A percentile compares a stretch with the other conserved stretches of the same genome.
Evolutionary conservation across 176 grass and related monocot species (phyloP).

Genomic region (Sorghum bicolor): DNA sequence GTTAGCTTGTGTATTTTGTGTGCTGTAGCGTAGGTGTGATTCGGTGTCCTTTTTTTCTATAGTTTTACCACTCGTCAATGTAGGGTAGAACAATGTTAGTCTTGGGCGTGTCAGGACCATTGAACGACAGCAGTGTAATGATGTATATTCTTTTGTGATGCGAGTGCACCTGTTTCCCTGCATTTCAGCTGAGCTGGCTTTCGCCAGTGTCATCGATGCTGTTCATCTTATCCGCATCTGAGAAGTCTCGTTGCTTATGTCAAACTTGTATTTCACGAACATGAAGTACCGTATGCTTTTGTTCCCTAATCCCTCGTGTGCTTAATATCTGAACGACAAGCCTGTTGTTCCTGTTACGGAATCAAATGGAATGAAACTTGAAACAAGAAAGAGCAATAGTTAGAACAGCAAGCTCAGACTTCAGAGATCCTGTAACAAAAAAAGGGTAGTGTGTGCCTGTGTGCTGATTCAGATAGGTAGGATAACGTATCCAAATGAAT

Average conservation of each 20-base stretch:
- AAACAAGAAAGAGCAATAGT: neutral
- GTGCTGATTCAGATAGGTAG: neutral
- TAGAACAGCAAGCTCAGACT: neutral
- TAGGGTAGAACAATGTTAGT: slow-evolving; percentile 28
- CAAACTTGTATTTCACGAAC: neutral
- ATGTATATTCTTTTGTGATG: slow-evolving; percentile 61
- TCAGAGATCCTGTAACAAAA: neutral
- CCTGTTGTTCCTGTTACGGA: neutral
- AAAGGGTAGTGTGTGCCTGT: neutral
- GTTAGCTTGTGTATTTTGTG: slow-evolving; percentile 48
- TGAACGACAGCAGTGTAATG: slow-evolving; percentile 46
- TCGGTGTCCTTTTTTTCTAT: neutral
- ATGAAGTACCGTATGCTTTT: neutral
- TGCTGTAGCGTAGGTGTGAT: slow-evolving; percentile 40
- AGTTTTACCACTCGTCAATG: slow-evolving; percentile 3
- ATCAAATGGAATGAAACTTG: neutral
- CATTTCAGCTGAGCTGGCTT: neutral
- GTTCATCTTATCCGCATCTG: neutral
- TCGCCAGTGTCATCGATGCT: neutral
- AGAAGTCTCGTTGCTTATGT: neutral
- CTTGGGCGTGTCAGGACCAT: slow-evolving; percentile 12
- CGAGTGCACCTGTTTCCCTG: slow-evolving; percentile 13
- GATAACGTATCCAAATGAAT: slow-evolving; percentile 6
- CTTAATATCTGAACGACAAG: neutral
- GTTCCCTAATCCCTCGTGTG: neutral